Evolutionary conservation across 2,329 filamentous ascomycete genomes (phyloP).

Genomic region (Claviceps cyperi): DNA sequence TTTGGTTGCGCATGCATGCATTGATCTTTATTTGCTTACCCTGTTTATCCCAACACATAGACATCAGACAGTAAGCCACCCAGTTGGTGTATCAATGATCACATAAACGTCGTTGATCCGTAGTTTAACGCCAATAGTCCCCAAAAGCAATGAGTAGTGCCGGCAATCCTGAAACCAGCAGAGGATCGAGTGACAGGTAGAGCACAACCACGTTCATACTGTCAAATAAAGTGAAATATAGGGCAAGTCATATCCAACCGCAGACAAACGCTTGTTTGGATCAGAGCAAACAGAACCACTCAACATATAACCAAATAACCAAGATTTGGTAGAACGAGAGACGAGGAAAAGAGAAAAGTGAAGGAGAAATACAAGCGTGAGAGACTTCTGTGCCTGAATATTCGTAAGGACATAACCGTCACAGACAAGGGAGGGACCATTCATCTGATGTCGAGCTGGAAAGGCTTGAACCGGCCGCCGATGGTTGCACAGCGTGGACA

Average conservation of each 20-base stretch:
- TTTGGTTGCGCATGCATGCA: no score
- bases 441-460: constrained; percentile 57
- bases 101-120: constrained; percentile 2
- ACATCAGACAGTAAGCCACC: constrained; percentile 2
- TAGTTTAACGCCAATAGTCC: constrained; percentile 1
- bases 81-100: background rate
- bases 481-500: constrained; percentile 70
- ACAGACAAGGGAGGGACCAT: background rate
- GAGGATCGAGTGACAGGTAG: background rate
- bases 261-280: background rate
- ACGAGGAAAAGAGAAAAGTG: background rate
- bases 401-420: constrained; percentile 1
- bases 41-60: no score
- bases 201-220: background rate
- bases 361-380: background rate
- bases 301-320: background rate
- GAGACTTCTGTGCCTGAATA: background rate
- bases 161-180: background rate
- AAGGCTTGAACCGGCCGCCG: constrained; percentile 69
- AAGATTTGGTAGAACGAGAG: background rate
- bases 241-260: background rate
- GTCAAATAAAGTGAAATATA: background rate
- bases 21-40: no score
- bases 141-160: background rate
- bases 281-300: background rate